Evolutionary conservation across 148 eudicot species (phyloP), one percentile per base, ranked within the genome.

Genomic region (Dianthus caryophyllus): DNA sequence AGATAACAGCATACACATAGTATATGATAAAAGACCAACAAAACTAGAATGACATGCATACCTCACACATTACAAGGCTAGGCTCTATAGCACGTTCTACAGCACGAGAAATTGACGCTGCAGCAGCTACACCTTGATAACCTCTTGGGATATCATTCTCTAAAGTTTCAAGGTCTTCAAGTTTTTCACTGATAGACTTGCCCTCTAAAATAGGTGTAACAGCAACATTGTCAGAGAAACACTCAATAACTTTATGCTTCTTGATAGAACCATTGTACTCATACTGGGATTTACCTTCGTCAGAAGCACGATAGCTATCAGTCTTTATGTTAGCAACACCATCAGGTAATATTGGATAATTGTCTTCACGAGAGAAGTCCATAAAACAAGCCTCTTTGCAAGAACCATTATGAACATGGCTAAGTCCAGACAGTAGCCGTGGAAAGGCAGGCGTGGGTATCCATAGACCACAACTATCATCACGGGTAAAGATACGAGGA

Each of bases 21-120:
- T 29, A 17, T 56, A 56, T 52, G 20, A 68, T 63, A 63, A 8
- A 65, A 31, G 22, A 39, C 53, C 29, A 13, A 18, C 47, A 46
- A 9, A 44, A 47, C 17, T 48, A 68, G 52, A 21, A 61, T 49
- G 18, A 24, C 14, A 61, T 22, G 49, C 24, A 65, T 86, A 94
- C 99, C 96, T 88, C 96, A 77, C 90, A 78, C 97, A 88, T 88
- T 65, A 94, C 99, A 65, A 94, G 96, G 63, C 96, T 84, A 65
- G 97, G 97, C 82, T 94, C 99, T 79, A 94, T 81, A 25, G 82
- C 86, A 73, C 97, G 90, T 80, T 94, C 99, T 67, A 96, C 88
- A 55, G 83, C 83, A 62, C 96, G 90, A 70, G 90, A 84, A 82
- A 84, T 90, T 61, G 84, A 81, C 52, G 84, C 75, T 2, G 62